Percentiles rank a stretch among this genome's conserved stretches.
Conservation (phyloP, 441 rosid species). For the Jatropha multifida region DNA sequence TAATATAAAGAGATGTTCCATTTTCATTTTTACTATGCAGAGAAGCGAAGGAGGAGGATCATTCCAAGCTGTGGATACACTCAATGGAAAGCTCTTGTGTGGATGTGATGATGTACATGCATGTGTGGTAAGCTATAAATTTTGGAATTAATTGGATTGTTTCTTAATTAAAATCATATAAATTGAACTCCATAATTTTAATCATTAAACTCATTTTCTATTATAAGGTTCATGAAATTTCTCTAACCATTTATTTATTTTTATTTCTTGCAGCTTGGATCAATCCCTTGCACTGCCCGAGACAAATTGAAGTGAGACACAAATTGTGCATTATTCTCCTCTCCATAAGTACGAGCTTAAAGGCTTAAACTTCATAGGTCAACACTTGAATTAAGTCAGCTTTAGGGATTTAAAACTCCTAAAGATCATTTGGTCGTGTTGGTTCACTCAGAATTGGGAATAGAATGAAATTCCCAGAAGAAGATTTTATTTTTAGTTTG, state of each 20-base stretch:
- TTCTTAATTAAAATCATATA: not conserved
- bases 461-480: too few relatives aligned
- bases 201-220: not conserved
- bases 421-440: too few relatives aligned
- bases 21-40: slow-evolving; percentile 18
- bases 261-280: slow-evolving; percentile 36
- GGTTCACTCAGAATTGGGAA: too few relatives aligned
- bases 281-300: slow-evolving; percentile 34
- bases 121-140: slow-evolving; percentile 32
- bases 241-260: not conserved
- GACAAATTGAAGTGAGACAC: slow-evolving; percentile 13
- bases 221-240: not conserved
- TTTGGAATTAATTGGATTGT: not conserved
- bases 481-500: too few relatives aligned
- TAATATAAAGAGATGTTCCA: too few relatives aligned
- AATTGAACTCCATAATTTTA: not conserved
- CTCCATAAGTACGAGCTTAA: not conserved
- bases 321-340: not conserved
- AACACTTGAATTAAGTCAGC: not conserved
- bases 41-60: slow-evolving; percentile 57
- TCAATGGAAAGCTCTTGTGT: slow-evolving; percentile 50
- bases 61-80: slow-evolving; percentile 48
- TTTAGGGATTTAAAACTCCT: too few relatives aligned
- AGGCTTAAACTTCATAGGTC: not conserved
- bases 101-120: slow-evolving; percentile 49